Evolutionary conservation across 495 filamentous ascomycete species (phyloP), one percentile per base, ranked within the genome.

Genomic region (Lophiotrema nucula): DNA sequence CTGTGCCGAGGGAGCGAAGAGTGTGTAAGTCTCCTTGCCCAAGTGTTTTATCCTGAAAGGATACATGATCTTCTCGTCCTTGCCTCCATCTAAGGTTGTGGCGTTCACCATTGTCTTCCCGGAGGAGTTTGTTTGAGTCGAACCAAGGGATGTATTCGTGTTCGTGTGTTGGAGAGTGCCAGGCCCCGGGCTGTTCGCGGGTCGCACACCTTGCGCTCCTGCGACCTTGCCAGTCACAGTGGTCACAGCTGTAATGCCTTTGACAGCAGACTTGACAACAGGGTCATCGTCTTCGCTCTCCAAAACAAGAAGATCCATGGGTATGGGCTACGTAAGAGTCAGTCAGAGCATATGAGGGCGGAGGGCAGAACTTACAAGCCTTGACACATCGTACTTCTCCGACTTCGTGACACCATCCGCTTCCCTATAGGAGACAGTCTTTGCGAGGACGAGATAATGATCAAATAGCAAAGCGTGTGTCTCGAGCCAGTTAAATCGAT

Each of bases 11-110:
- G 84, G 80, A 1, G 92, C 90, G 62, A 93, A 97, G 2, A 99
- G 79, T 2, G 86, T 95, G 69, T 96, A 97, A 2, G 79, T 81
- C 53, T 91, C 88, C 50, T 90, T 86, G 6, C 93, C 93, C n/a
- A 99, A 81, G 74, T 99, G 95, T 70, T 96, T 96, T 70, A 99
- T 85, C 58, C 85, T 86, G 81, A 99, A 97, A 3, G 95, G 93
- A 68, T 88, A 97, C 58, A 97, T 78, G 35, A 95, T 84, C 70
- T 84, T 90, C 56, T 92, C 89, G 62, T 92, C 87, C 50, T 80
- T 83, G 3, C 74, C 68, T 39, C 46, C 75, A 13, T 86, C 83
- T 8, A 81, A 66, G 13, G 69, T 68, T 4, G 84, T 84, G 25
- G 77, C 75, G 2, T 79, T 72, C 11, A 76, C 74, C 33, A 80